phyloP scores from a whole-genome alignment of 768 basidiomycete genomes.

The Macrocybe gigantea region DNA sequence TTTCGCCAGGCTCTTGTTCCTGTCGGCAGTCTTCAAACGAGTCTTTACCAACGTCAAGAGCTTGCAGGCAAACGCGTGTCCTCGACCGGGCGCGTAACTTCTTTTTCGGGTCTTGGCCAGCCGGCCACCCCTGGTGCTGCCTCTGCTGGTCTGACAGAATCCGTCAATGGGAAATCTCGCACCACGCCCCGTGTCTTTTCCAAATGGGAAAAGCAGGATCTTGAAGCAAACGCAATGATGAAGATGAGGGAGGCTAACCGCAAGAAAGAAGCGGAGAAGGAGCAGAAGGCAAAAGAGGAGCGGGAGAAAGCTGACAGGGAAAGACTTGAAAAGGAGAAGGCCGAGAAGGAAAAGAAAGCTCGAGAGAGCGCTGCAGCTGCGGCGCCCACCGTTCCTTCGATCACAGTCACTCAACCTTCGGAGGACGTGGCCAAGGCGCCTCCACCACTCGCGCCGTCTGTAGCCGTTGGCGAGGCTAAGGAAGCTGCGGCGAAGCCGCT shows the following conservation, averaged over 20 bases:
- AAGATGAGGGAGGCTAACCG: slow-evolving; percentile 51
- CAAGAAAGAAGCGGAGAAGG: slow-evolving; percentile 36
- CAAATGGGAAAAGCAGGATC: slow-evolving; percentile 84
- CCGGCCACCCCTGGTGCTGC: slow-evolving; percentile 8
- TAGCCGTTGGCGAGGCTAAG: not conserved
- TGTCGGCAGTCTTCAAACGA: slow-evolving; percentile 37
- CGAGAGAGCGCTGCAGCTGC: slow-evolving; percentile 13
- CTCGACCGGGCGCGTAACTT: too few species aligned
- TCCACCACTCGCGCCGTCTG: slow-evolving; percentile 10
- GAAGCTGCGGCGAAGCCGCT: too few species aligned
- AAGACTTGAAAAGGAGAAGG: slow-evolving; percentile 19
- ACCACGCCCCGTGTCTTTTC: slow-evolving; percentile 40
- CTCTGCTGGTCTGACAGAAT: slow-evolving; percentile 38
- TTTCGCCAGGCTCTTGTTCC: slow-evolving; percentile 44
- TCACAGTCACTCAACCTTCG: slow-evolving; percentile 14
- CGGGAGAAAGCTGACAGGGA: slow-evolving; percentile 28
- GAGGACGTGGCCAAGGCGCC: too few species aligned
- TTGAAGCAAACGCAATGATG: slow-evolving; percentile 75
- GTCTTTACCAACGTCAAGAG: slow-evolving; percentile 35
- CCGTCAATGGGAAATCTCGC: slow-evolving; percentile 42
- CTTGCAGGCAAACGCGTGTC: too few species aligned
- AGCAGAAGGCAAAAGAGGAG: slow-evolving; percentile 36
- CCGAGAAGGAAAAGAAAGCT: slow-evolving; percentile 15
- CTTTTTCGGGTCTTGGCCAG: slow-evolving; percentile 12
- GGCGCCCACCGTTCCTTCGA: slow-evolving; percentile 16